These are phyloP conservation scores for Madurella fahalii DNA, from an alignment of 2,329 filamentous ascomycete genomes.

Conservation along the genomic window DNA sequence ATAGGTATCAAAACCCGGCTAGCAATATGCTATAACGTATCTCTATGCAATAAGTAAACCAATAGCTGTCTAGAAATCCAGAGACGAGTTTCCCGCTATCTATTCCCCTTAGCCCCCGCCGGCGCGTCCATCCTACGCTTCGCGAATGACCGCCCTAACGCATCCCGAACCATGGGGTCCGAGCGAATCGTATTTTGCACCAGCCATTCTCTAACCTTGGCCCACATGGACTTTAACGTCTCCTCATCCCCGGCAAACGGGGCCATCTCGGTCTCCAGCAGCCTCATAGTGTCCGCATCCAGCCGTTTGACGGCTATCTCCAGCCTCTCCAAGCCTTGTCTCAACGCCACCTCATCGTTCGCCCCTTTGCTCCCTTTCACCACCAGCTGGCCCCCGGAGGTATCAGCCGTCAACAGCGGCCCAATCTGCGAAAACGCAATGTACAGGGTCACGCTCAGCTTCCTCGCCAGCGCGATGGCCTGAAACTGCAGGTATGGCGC, in stretches of 20 bases:
- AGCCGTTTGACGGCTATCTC: slow-evolving; percentile 55
- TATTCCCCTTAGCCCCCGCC: slow-evolving; percentile 54
- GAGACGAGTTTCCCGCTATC: slow-evolving; percentile 25
- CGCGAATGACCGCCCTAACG: slow-evolving; percentile 64
- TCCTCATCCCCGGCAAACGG: slow-evolving; percentile 74
- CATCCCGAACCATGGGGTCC: slow-evolving; percentile 78
- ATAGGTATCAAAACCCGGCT: neutral
- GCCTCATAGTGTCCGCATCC: slow-evolving; percentile 64
- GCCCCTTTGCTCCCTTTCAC: slow-evolving; percentile 31
- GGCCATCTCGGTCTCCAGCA: slow-evolving; percentile 74
- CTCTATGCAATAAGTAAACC: neutral
- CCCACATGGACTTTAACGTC: slow-evolving; percentile 59
- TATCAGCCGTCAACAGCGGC: slow-evolving; percentile 54
- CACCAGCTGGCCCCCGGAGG: slow-evolving; percentile 30
- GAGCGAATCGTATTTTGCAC: slow-evolving; percentile 78
- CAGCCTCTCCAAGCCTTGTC: slow-evolving; percentile 63
- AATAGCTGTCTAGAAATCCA: neutral
- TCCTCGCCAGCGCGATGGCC: slow-evolving; percentile 68
- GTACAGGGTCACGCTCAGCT: slow-evolving; percentile 71
- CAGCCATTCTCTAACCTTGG: slow-evolving; percentile 78
- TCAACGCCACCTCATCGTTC: slow-evolving; percentile 47
- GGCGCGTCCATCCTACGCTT: slow-evolving; percentile 60
- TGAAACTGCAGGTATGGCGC: slow-evolving; percentile 80
- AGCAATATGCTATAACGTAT: too few species aligned
- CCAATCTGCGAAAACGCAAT: slow-evolving; percentile 80